Evolutionary conservation across 495 filamentous ascomycete genomes (phyloP), one percentile per base, ranked within the genome.

Genomic region (Penicillium canariense): DNA sequence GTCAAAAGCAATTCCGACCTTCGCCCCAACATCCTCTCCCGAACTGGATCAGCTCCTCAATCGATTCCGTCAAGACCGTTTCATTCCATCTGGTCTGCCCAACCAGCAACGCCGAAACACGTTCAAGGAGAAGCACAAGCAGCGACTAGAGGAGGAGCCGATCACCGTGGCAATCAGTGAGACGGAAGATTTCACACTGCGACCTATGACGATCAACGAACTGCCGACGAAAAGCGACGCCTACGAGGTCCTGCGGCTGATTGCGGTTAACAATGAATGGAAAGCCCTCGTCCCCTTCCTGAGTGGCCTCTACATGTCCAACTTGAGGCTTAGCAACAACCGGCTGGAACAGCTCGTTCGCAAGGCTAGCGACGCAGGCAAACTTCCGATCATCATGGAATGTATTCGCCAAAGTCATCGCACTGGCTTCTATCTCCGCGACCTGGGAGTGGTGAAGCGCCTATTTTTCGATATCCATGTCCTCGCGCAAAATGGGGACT

Each of bases 11-110:
- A 66, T 85, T 8, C 82, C 81, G 8, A 65, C 52, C 12, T 84
- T 85, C 61, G 48, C 61, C 4, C 60, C 73, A n/a, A 79, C 76
- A n/a, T 75, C 75, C 27, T 76, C 76, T 48, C 52, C 70, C 30
- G 72, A 84, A 59, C 70, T 86, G 50, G 72, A 84, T 56, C 53
- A 68, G 34, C 65, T 74, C 25, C 78, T 87, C 52, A 53, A 66
- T 50, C 72, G 60, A n/a, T 79, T 87, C 68, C 84, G 85, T 53
- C 60, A 79, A 52, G 76, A 84, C 42, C 70, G 87, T 63, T 83
- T 92, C 68, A 77, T 90, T 12, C 85, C 87, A 1, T 59, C 70
- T 7, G 82, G 83, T 59, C 81, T 92, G 3, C 60, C 72, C n/a
- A 45, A 54, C 11, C 71, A 70, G 2, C 84, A 88, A 59, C 75